Evolutionary conservation across 176 grass and related monocot species (phyloP).

Genomic region (Pontederia crassipes): DNA sequence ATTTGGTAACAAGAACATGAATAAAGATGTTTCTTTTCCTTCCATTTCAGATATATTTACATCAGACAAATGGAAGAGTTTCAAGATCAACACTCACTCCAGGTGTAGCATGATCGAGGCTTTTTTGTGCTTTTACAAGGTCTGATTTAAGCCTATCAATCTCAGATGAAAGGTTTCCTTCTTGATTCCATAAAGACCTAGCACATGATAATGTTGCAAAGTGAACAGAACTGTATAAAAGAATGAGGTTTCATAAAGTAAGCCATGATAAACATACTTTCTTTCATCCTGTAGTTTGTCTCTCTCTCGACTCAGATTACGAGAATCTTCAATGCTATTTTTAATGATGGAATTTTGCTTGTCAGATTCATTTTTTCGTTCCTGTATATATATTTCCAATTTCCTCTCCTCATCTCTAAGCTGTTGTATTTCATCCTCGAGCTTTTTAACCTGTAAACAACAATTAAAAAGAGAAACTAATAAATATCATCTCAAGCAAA

Average conservation of each 20-base stretch:
- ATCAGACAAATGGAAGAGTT: not conserved
- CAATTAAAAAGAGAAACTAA: not conserved
- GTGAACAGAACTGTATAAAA: slow-evolving; percentile 19
- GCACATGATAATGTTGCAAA: slow-evolving; percentile 24
- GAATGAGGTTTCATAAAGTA: slow-evolving; percentile 6
- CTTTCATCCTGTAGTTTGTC: slow-evolving; percentile 82
- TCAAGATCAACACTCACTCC: slow-evolving; percentile 36
- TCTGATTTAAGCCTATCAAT: slow-evolving; percentile 62
- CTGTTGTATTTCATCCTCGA: slow-evolving; percentile 93
- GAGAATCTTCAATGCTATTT: slow-evolving; percentile 53
- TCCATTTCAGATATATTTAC: too few relatives aligned
- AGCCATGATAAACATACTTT: slow-evolving; percentile 47
- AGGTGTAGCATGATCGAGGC: slow-evolving; percentile 78
- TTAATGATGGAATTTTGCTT: slow-evolving; percentile 42
- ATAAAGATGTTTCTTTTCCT: too few relatives aligned
- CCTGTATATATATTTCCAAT: slow-evolving; percentile 47
- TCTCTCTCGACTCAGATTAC: slow-evolving; percentile 55
- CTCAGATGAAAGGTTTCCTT: slow-evolving; percentile 66
- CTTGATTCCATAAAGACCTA: slow-evolving; percentile 90
- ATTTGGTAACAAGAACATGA: too few relatives aligned
- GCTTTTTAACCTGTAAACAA: slow-evolving; percentile 55
- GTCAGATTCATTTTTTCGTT: slow-evolving; percentile 50
- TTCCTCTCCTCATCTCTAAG: slow-evolving; percentile 61
- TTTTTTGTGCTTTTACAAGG: slow-evolving; percentile 82
- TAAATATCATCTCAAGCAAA: too few relatives aligned